Percentiles rank a stretch among this genome's conserved stretches.
Conservation (phyloP, 169 alveolate species). For the Amoebophrya sp. region DNA sequence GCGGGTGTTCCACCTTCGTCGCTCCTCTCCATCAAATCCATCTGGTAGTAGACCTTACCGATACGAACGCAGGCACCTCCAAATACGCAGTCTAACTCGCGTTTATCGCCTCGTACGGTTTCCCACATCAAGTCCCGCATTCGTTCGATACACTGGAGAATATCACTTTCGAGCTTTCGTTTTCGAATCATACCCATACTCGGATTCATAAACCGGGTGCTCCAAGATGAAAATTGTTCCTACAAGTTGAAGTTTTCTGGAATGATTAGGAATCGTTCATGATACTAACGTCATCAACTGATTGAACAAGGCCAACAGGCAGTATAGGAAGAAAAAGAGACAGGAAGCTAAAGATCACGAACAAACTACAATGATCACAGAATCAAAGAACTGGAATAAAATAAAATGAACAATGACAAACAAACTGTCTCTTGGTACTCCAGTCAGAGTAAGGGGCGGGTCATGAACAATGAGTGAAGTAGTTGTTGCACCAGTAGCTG, state of each 20-base stretch:
- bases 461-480: too few relatives aligned
- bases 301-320: too few relatives aligned
- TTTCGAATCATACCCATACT: background rate
- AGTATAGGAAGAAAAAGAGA: too few relatives aligned
- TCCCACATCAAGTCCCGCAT: background rate
- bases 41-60: slow-evolving; percentile 4
- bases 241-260: background rate
- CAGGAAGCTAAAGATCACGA: too few relatives aligned
- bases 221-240: background rate
- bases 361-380: too few relatives aligned
- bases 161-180: background rate
- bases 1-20: too few relatives aligned
- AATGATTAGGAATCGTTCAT: too few relatives aligned
- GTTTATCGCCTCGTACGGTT: background rate
- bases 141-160: background rate
- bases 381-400: too few relatives aligned
- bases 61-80: slow-evolving; percentile 3
- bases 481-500: background rate
- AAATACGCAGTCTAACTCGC: slow-evolving; percentile 8
- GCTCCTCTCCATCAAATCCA: background rate
- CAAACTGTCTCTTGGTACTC: too few relatives aligned
- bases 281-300: too few relatives aligned
- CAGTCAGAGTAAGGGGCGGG: too few relatives aligned
- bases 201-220: background rate
- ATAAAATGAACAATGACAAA: too few relatives aligned